These are phyloP conservation scores for Pseudogymnoascus sp. DNA, from an alignment of 2,329 filamentous ascomycete genomes.

Conservation along the genomic window DNA sequence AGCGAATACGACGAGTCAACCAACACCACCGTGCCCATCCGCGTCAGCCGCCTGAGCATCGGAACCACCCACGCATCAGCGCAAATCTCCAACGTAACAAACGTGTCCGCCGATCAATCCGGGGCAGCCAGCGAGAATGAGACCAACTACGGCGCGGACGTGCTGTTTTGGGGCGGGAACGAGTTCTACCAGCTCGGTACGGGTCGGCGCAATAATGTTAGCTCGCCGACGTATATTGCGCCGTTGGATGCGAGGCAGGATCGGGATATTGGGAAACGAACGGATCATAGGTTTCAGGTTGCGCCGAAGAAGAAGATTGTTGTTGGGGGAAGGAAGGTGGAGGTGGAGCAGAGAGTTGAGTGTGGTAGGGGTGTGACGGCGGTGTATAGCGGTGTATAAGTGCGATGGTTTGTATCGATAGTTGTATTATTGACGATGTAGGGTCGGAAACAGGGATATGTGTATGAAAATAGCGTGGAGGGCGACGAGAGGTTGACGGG, in stretches of 20 bases:
- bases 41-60: slow-evolving; percentile 61
- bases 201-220: slow-evolving; percentile 75
- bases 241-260: slow-evolving; percentile 62
- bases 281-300: slow-evolving; percentile 70
- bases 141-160: slow-evolving; percentile 81
- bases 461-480: neutral
- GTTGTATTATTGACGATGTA: neutral
- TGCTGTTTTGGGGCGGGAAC: slow-evolving; percentile 91
- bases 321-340: slow-evolving; percentile 61
- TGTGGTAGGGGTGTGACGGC: slow-evolving; percentile 77
- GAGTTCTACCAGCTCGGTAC: slow-evolving; percentile 90
- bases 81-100: slow-evolving; percentile 72
- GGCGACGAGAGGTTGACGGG: neutral
- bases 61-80: slow-evolving; percentile 76
- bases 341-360: slow-evolving; percentile 77
- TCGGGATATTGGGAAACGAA: slow-evolving; percentile 51
- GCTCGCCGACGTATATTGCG: slow-evolving; percentile 68
- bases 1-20: slow-evolving; percentile 77
- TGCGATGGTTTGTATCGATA: neutral
- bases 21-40: slow-evolving; percentile 66
- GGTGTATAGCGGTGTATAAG: slow-evolving; percentile 47
- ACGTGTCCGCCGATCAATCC: slow-evolving; percentile 43
- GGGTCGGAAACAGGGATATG: neutral
- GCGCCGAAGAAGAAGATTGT: slow-evolving; percentile 66
- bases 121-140: slow-evolving; percentile 50